Evolutionary conservation across 23 red algal species (phyloP), one percentile per base, ranked within the genome.

Genomic region (Gracilaria domingensis): DNA sequence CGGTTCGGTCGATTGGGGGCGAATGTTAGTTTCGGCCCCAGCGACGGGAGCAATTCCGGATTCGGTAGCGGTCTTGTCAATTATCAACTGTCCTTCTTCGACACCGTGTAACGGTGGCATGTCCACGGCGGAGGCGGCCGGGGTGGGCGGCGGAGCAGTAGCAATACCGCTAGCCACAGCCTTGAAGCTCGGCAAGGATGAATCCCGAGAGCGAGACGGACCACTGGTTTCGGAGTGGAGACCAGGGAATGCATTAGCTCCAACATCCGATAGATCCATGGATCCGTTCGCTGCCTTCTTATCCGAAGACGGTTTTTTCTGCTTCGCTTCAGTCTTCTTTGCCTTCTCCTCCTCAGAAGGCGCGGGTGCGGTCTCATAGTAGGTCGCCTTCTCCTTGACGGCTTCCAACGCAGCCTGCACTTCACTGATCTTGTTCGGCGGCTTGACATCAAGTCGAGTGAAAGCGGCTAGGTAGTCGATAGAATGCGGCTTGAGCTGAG

Each of bases 381-480:
- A 93, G 2, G 90, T 81, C 66, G 47, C 50, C 50, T 93, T 93
- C 25, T 67, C 80, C 61, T 62, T 75, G 8, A 93, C 81, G 32
- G 90, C 81, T 30, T 93, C 83, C 66, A 93, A 56, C 12, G 90
- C 81, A 20, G 81, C 56, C 30, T 71, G 49, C 5, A 93, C 90
- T 33, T 93, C 90, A 66, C 90, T 86, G 26, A 80, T 86, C 39
- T 70, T 79, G 57, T 86, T 85, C 61, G 90, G 90, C 32, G 90
- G 81, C 67, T 85, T 86, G 37, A 93, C 78, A 14, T 80, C 90
- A 58, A 93, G 54, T 28, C 25, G 53, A 23, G 90, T 86, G 53
- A 93, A 93, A 33, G 90, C 90, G 23, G 90, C 50, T 28, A 86
- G 60, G 67, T 86, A 86, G 50, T 93, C 90, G 42, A 93, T 93